Base-by-base conservation (phyloP, 2,329 filamentous ascomycete genomes). In the Acrocalymma vagum region DNA sequence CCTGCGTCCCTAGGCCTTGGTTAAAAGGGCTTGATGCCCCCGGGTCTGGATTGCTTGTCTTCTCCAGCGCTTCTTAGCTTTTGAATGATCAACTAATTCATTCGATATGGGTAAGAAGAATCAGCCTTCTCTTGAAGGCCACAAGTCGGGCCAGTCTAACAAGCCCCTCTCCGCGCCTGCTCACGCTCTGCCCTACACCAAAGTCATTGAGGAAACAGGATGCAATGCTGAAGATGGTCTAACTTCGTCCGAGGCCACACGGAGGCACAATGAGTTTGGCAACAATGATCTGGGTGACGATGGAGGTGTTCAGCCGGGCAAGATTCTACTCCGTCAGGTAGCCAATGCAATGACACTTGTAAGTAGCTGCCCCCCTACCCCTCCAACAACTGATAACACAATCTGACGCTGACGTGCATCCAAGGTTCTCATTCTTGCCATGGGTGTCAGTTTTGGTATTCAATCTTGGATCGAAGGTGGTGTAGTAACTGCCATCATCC, bases 321-420 rank as follows among this genome's bases (percentile, higher is more conserved):
- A 86, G 60, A 88, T 91, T 34, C 72, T 92, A 33, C 73, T 87
- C 42, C 85, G 86, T 58, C 87, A 91, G 64, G 70, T 90, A 14
- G 82, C 85, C 64, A 91, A 91, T 75, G 87, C 87, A 42, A 90
- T 91, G 87, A 87, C 87, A 55, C 67, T 88, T 65, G 85, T 85
- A 64, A 60, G 51, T 51, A 8, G 9, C 13, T 11, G 13, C 13
- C 13, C 23, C 7, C 3, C 3, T 32, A 18, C 13, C 10, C 14
- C n/a, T 10, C 38, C 38, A 44, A 37, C 29, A 29, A 8, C 1
- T 3, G n/a, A 13, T 14, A 16, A 33, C 8, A 4, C 10, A 10
- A 30, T 17, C 28, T 27, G 9, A 16, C 9, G 5, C 36, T 39
- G 15, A 31, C 36, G n/a, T 9, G 26, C 6, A 15, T 24, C 21